Evolutionary conservation across 2,329 filamentous ascomycete genomes (phyloP), one percentile per base, ranked within the genome.

Genomic region (Cercospora sp.): DNA sequence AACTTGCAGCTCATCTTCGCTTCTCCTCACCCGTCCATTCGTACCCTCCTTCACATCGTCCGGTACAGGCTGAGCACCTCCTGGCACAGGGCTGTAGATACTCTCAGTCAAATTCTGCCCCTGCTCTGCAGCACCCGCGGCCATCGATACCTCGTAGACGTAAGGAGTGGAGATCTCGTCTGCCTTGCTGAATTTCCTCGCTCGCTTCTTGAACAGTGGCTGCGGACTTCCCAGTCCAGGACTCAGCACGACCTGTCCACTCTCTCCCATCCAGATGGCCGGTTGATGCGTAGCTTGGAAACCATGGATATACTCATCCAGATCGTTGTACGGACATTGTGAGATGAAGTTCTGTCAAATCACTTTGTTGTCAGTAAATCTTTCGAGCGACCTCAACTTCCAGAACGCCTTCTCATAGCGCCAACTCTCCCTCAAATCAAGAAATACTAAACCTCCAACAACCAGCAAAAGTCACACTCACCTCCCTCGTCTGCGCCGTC

Each of bases 211-310:
- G 67, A 84, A 84, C 7, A 80, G 69, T 0, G 75, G 67, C 63
- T 72, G 66, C 7, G 77, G 71, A 12, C 72, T 67, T 9, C 78
- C 77, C 51, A 81, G 74, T 0, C 82, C 81, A 0, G 82, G 79
- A 45, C 74, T 77, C 3, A 85, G 57, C 3, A 83, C 80, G 1
- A 82, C 77, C 71, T 84, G 82, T 6, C 83, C 83, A 10, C 80
- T 77, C 71, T 85, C 83, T 3, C 82, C 83, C 81, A 85, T 84
- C 83, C 83, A 84, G n/a, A 85, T 85, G 0, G 83, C 83, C 0
- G 83, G 83, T 69, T 84, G 83, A 65, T 84, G 83, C 0, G 83
- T 84, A 8, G 82, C 83, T 70, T 84, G 82, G 64, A 84, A 84
- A 0, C 83, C 82, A 67, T 84, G 83, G 8, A 84, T 79, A 26